These are phyloP conservation scores for Thalia dealbata DNA, from an alignment of 176 grass and related monocot genomes.

Conservation along the genomic window DNA sequence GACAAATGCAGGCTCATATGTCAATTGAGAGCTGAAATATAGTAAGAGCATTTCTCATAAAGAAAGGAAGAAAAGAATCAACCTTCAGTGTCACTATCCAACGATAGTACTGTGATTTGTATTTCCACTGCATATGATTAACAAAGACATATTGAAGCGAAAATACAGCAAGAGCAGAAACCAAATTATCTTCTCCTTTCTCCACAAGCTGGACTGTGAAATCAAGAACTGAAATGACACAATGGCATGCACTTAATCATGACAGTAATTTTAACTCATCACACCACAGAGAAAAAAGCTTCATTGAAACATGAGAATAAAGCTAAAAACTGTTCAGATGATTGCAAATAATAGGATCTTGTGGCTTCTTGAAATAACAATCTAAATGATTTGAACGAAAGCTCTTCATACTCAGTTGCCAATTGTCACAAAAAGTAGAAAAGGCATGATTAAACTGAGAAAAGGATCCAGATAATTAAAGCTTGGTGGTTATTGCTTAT, in stretches of 20 bases:
- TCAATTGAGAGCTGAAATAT: not conserved
- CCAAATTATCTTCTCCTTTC: slow-evolving; percentile 58
- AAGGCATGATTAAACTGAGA: not conserved
- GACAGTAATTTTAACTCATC: not conserved
- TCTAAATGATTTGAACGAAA: no score
- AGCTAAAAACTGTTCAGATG: not conserved
- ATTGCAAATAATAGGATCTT: no score
- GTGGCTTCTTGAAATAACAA: no score
- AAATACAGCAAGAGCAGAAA: slow-evolving; percentile 57
- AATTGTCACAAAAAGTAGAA: not conserved
- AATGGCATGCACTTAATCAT: not conserved
- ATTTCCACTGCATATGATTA: slow-evolving; percentile 94
- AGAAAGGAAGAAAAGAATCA: not conserved
- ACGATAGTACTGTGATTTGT: slow-evolving; percentile 39
- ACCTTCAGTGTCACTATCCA: slow-evolving; percentile 79
- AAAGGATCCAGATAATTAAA: not conserved
- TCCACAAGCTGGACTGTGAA: slow-evolving; percentile 67
- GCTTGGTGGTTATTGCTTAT: not conserved
- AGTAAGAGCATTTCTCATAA: not conserved
- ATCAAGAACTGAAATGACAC: slow-evolving; percentile 61
- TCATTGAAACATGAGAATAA: not conserved
- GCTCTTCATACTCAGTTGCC: no score
- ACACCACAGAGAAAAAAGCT: not conserved
- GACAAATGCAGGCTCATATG: not conserved
- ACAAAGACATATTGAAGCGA: slow-evolving; percentile 67